Evolutionary conservation across 495 filamentous ascomycete species (phyloP).

Genomic region (Collariella sp.): DNA sequence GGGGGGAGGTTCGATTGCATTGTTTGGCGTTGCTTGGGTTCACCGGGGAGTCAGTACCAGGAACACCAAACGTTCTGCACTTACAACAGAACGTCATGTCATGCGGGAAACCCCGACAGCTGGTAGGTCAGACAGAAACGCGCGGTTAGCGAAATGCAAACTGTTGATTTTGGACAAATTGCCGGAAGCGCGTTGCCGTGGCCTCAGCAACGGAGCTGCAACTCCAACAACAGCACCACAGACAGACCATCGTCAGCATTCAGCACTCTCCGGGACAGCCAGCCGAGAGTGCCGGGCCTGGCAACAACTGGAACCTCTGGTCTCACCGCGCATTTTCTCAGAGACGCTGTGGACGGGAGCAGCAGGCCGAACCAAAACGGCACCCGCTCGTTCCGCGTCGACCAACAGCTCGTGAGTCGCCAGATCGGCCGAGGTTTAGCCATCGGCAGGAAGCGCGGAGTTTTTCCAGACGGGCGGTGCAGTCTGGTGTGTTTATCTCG

Average conservation of each 20-base stretch:
- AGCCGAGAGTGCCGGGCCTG: background rate
- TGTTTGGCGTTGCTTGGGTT: no score
- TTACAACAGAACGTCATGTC: no score
- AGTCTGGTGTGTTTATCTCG: background rate
- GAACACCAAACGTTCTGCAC: no score
- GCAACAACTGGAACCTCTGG: background rate
- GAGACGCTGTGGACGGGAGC: background rate
- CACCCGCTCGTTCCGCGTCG: slow-evolving; percentile 10
- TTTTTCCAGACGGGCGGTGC: slow-evolving; percentile 3
- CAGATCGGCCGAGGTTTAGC: slow-evolving; percentile 20
- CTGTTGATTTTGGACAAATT: background rate
- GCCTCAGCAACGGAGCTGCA: background rate
- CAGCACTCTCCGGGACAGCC: background rate
- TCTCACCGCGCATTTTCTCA: background rate
- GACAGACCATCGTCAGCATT: background rate
- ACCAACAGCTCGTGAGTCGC: slow-evolving; percentile 17
- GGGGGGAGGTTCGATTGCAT: no score
- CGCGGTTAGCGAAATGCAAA: no score
- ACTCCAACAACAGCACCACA: background rate
- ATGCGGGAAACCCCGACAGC: background rate
- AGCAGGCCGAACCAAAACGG: background rate
- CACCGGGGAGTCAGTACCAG: no score
- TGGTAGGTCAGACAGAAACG: background rate
- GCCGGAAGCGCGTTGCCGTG: background rate
- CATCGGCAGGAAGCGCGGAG: slow-evolving; percentile 10